Conservation (phyloP, 331 rosid genomes). For the Saraca asoca region DNA sequence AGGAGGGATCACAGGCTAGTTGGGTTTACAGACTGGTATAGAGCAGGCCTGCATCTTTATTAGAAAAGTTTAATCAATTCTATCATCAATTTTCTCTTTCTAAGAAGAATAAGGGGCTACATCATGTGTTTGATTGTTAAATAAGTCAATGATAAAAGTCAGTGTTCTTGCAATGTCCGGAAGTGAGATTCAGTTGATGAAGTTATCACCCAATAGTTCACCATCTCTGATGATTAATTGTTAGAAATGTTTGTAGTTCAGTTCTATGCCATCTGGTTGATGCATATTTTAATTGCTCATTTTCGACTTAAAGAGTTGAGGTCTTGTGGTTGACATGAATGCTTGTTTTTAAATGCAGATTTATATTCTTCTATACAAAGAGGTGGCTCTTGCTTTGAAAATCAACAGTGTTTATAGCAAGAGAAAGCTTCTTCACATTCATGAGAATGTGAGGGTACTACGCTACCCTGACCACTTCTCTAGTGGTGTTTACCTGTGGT, state of each 20-base stretch:
- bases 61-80: too few species aligned
- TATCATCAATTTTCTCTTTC: too few species aligned
- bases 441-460: conserved; percentile 95
- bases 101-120: too few species aligned
- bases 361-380: conserved; percentile 94
- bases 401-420: conserved; percentile 97
- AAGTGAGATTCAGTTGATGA: too few species aligned
- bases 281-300: conserved; percentile 16
- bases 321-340: conserved; percentile 12
- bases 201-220: too few species aligned
- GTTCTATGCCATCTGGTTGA: conserved; percentile 23
- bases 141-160: too few species aligned
- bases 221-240: conserved; percentile 25
- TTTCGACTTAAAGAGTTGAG: conserved; percentile 13
- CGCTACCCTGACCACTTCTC: conserved; percentile 99
- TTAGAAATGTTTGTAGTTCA: conserved; percentile 24
- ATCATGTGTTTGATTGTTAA: too few species aligned
- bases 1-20: too few species aligned
- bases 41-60: too few species aligned
- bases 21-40: too few species aligned
- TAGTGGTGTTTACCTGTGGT: conserved; percentile 95
- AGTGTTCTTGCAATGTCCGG: too few species aligned
- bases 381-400: conserved; percentile 97
- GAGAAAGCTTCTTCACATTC: conserved; percentile 85
- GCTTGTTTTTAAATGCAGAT: conserved; percentile 54